A percentile compares a stretch with the other conserved stretches of the same genome.
phyloP scores from a whole-genome alignment of 2,329 filamentous ascomycete species.

The Nemania sp. region DNA sequence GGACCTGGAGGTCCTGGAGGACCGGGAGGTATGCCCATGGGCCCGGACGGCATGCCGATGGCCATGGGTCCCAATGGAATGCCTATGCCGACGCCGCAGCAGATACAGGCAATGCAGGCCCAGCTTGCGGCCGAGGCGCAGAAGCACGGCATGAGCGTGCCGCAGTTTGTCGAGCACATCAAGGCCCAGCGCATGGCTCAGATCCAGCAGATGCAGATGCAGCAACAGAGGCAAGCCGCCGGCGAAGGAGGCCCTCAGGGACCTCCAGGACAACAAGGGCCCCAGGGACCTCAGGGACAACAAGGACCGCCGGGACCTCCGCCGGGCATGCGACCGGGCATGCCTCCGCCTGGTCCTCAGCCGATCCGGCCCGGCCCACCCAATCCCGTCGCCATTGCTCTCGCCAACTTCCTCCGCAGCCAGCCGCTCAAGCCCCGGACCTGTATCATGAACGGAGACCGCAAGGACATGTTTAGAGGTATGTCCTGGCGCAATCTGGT shows the following conservation, averaged over 20 bases:
- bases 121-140: conserved; percentile 81
- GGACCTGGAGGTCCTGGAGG: conserved; percentile 15
- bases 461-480: conserved; percentile 98
- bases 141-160: conserved; percentile 81
- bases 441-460: conserved; percentile 91
- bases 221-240: conserved; percentile 46
- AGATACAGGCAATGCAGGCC: conserved; percentile 81
- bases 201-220: conserved; percentile 44
- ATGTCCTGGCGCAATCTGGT: too few species aligned
- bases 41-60: conserved; percentile 42
- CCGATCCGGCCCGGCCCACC: conserved; percentile 78
- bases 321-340: conserved; percentile 35
- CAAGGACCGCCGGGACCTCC: conserved; percentile 36
- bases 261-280: conserved; percentile 10
- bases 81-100: conserved; percentile 72
- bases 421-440: conserved; percentile 89
- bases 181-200: conserved; percentile 60
- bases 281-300: conserved; percentile 29
- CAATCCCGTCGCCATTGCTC: conserved; percentile 83
- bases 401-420: conserved; percentile 82
- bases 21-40: conserved; percentile 15
- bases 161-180: conserved; percentile 76
- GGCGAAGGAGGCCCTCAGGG: conserved; percentile 33
- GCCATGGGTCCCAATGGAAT: conserved; percentile 54
- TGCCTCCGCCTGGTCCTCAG: conserved; percentile 54